Conservation (phyloP, 2,329 filamentous ascomycete genomes). For the Pseudogymnoascus sp. region DNA sequence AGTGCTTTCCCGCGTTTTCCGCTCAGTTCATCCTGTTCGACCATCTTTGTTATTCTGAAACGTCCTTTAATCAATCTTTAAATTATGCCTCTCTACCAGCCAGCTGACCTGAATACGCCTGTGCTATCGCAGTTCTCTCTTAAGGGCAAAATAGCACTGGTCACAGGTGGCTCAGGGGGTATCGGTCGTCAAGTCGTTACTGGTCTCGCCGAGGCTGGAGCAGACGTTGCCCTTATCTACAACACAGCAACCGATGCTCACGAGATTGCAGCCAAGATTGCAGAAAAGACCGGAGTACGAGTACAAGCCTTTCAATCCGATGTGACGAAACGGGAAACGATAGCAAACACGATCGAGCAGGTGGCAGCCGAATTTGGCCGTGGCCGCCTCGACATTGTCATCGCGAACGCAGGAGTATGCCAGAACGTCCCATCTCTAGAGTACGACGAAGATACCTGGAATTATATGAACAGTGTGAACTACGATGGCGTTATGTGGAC, state of each 20-base stretch:
- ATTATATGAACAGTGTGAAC: conserved; percentile 30
- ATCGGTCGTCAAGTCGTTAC: conserved; percentile 36
- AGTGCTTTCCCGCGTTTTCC: not conserved
- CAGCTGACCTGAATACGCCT: not conserved
- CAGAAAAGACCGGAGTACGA: conserved; percentile 3
- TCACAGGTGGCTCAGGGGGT: conserved; percentile 39
- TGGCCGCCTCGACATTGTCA: conserved; percentile 33
- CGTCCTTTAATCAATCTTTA: conserved; percentile 25
- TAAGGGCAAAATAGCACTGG: conserved; percentile 34
- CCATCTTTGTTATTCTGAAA: not conserved
- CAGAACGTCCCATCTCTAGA: conserved; percentile 29
- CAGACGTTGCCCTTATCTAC: conserved; percentile 33
- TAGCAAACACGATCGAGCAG: conserved; percentile 27
- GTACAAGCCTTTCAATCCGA: conserved; percentile 33
- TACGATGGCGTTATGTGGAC: conserved; percentile 24
- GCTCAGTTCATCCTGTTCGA: not conserved
- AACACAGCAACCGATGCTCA: conserved; percentile 23
- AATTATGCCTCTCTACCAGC: conserved; percentile 16
- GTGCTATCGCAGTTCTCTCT: conserved; percentile 32
- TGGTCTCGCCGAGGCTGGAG: conserved; percentile 37
- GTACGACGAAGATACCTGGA: conserved; percentile 33
- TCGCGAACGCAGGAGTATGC: conserved; percentile 31
- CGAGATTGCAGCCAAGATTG: conserved; percentile 21
- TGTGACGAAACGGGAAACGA: conserved; percentile 26
- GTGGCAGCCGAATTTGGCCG: conserved; percentile 27